These are phyloP conservation scores for Hirsutella rhossiliensis DNA, from an alignment of 2,329 filamentous ascomycete species.

Conservation along the genomic window DNA sequence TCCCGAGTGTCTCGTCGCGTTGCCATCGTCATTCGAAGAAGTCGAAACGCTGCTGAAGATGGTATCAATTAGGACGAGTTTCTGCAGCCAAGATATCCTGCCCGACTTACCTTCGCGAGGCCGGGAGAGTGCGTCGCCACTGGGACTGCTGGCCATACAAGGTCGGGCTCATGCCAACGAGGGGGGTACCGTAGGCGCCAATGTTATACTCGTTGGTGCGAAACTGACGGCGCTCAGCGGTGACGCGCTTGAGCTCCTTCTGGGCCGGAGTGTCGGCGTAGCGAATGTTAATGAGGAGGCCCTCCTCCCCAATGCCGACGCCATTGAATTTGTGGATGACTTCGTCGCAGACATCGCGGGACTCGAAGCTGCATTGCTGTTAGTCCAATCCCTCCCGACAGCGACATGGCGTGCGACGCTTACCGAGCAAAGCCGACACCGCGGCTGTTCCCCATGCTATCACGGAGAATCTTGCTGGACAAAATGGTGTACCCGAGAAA, in stretches of 20 bases:
- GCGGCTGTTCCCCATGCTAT: conserved; percentile 83
- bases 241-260: conserved; percentile 93
- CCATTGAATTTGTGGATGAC: conserved; percentile 84
- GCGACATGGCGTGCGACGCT: conserved; percentile 12
- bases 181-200: conserved; percentile 52
- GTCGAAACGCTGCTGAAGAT: conserved; percentile 13
- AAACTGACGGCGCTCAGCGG: conserved; percentile 88
- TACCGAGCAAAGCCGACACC: conserved; percentile 96
- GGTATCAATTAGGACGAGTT: background rate
- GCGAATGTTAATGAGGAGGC: conserved; percentile 80
- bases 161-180: conserved; percentile 39
- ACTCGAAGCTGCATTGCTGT: conserved; percentile 61
- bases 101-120: conserved; percentile 17
- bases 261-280: conserved; percentile 96
- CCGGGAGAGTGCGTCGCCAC: conserved; percentile 20
- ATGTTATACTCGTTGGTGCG: conserved; percentile 91
- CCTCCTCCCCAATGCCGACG: conserved; percentile 60
- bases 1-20: conserved; percentile 16
- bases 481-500: conserved; percentile 74
- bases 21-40: conserved; percentile 16
- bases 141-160: conserved; percentile 24
- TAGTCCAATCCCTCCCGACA: conserved; percentile 4
- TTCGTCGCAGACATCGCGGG: conserved; percentile 77
- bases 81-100: background rate
- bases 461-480: conserved; percentile 90